Base-by-base conservation (phyloP, 140 eudicot genomes). In the Ambrosia hybrid region DNA sequence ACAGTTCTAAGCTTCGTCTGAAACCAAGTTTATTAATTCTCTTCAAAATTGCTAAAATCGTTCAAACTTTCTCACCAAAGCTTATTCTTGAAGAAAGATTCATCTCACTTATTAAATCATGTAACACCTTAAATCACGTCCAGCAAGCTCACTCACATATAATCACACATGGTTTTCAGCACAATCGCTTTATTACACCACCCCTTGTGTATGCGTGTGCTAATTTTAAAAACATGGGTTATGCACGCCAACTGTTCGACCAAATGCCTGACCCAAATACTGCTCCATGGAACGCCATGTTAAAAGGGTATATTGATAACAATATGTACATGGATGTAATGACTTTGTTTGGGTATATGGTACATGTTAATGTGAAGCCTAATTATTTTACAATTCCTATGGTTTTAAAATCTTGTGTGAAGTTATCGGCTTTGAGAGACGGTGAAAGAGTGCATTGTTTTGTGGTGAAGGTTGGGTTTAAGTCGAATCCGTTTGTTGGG, bases 211-310 rank as follows among this genome's bases (percentile, higher is more conserved):
- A 67, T 3, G 79, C 51, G 1, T 85, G 76, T 70, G 71, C 83
- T 2, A 61, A 80, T 10, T 30, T 79, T 49, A 79, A 74, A 52
- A 78, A 53, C 72, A 69, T 84, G 61, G 51, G 14, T 43, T 21
- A 84, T 55, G 90, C 95, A 55, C 95, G 91, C 57, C 77, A 55
- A 7, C 46, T 90, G 92, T 90, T 90, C 78, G 95, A 90, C 71
- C 79, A 72, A 83, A 79, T 88, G 59, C 78, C 85, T 0, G 82
- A 78, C 80, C 84, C 84, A 80, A 73, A 74, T 21, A 73, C 68
- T 4, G 86, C 87, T 3, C 82, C 81, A 26, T 90, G 88, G 85
- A 85, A 85, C 62, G 81, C 85, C 36, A 71, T 88, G 81, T 71
- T 83, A 67, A 89, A 86, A 75, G 92, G 97, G 79, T 91, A 88